These are phyloP conservation scores for Kodamaea neixiangensis DNA, from an alignment of 805 yeast species.

Conservation along the genomic window DNA sequence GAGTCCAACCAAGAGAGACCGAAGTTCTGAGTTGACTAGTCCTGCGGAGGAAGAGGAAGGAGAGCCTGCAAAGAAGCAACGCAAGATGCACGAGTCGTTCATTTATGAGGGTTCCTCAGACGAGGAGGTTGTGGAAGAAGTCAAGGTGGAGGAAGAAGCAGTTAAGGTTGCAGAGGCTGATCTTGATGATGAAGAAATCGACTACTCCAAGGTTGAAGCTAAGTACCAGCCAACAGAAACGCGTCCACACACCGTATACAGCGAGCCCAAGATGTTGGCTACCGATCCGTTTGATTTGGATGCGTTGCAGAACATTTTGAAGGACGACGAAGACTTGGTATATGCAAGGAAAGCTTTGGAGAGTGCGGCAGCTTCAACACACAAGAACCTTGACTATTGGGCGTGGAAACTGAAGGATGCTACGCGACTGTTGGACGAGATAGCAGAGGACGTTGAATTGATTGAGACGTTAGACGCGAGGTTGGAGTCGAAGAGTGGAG, in stretches of 20 bases:
- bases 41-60: slow-evolving; percentile 25
- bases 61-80: slow-evolving; percentile 23
- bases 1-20: slow-evolving; percentile 8
- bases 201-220: slow-evolving; percentile 29
- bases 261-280: slow-evolving; percentile 36
- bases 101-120: slow-evolving; percentile 40
- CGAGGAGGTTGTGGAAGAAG: slow-evolving; percentile 29
- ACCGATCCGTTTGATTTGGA: slow-evolving; percentile 42
- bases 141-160: slow-evolving; percentile 27
- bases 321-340: slow-evolving; percentile 73
- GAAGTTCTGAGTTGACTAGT: slow-evolving; percentile 18
- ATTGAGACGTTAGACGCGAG: slow-evolving; percentile 29
- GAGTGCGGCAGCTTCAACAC: slow-evolving; percentile 17
- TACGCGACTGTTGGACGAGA: slow-evolving; percentile 26
- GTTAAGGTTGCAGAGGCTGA: slow-evolving; percentile 21
- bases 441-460: slow-evolving; percentile 27
- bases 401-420: slow-evolving; percentile 58
- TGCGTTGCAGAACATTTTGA: slow-evolving; percentile 53
- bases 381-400: slow-evolving; percentile 55
- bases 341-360: slow-evolving; percentile 50
- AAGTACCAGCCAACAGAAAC: slow-evolving; percentile 54
- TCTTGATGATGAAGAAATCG: slow-evolving; percentile 21
- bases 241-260: slow-evolving; percentile 57
- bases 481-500: slow-evolving; percentile 51
- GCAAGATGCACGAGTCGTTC: slow-evolving; percentile 29